Percentiles rank a stretch among this genome's conserved stretches.
Conservation (phyloP, 2,329 filamentous ascomycete genomes). For the Fusarium sp. region DNA sequence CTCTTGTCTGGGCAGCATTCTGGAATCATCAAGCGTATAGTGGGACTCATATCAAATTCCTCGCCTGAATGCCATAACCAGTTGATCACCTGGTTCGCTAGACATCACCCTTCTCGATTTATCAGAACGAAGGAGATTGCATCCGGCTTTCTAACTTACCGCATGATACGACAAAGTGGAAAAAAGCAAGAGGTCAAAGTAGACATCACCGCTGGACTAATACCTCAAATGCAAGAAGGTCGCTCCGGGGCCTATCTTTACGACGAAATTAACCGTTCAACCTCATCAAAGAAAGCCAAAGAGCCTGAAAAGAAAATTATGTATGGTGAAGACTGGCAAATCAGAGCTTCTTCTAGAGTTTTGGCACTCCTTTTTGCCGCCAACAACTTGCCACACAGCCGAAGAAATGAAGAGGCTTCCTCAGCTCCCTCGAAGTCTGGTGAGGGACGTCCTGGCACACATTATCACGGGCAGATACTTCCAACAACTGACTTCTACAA, state of each 20-base stretch:
- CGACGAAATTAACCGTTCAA: constrained; percentile 73
- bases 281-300: constrained; percentile 64
- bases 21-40: constrained; percentile 84
- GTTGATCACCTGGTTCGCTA: constrained; percentile 81
- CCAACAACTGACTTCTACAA: constrained; percentile 90
- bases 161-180: constrained; percentile 77
- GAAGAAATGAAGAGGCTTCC: constrained; percentile 48
- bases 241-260: constrained; percentile 78
- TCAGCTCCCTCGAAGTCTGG: constrained; percentile 15
- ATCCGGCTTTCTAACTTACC: constrained; percentile 82
- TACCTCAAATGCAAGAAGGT: constrained; percentile 78
- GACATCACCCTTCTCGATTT: constrained; percentile 75
- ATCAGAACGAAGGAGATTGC: constrained; percentile 80
- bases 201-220: constrained; percentile 73
- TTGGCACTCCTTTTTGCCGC: constrained; percentile 85
- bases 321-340: constrained; percentile 90
- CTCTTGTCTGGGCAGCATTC: constrained; percentile 76
- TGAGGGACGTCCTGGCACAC: constrained; percentile 46
- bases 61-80: constrained; percentile 80
- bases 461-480: constrained; percentile 71
- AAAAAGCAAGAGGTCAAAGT: constrained; percentile 70
- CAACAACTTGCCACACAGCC: constrained; percentile 68
- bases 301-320: constrained; percentile 67
- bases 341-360: constrained; percentile 81
- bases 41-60: constrained; percentile 83